Conservation (phyloP, 345 rosid species). For the Pistacia atlantica region DNA sequence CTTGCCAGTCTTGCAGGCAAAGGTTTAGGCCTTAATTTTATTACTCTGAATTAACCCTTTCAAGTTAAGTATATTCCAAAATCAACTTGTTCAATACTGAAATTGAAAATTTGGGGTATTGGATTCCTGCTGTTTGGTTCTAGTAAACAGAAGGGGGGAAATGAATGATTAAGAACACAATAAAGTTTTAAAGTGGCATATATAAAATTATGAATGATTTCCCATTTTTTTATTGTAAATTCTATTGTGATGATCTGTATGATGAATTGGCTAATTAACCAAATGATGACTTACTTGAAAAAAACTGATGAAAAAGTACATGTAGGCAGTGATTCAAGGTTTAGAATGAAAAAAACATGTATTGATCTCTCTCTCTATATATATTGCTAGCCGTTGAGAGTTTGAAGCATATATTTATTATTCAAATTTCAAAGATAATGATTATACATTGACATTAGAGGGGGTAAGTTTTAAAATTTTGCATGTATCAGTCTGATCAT, state of each 20-base stretch:
- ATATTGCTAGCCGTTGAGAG: background rate
- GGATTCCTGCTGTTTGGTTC: conserved; percentile 22
- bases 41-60: background rate
- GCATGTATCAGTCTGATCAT: background rate
- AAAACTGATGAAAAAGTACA: background rate
- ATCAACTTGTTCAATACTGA: conserved; percentile 32
- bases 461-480: background rate
- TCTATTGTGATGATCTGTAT: conserved; percentile 6
- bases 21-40: conserved; percentile 63
- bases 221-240: conserved; percentile 11
- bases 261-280: conserved; percentile 12
- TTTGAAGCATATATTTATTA: background rate
- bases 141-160: conserved; percentile 17
- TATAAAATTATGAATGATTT: conserved; percentile 3
- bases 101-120: conserved; percentile 34
- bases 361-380: background rate
- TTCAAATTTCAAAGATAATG: background rate
- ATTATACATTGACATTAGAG: background rate
- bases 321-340: conserved; percentile 3
- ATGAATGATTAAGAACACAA: background rate
- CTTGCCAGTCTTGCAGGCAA: conserved; percentile 97
- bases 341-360: conserved; percentile 4
- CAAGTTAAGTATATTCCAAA: conserved; percentile 17
- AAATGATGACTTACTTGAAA: background rate
- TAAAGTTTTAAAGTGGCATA: conserved; percentile 1